Evolutionary conservation across 257 asterid species (phyloP), one percentile per base, ranked within the genome.

Genomic region (Voacanga thouarsii): DNA sequence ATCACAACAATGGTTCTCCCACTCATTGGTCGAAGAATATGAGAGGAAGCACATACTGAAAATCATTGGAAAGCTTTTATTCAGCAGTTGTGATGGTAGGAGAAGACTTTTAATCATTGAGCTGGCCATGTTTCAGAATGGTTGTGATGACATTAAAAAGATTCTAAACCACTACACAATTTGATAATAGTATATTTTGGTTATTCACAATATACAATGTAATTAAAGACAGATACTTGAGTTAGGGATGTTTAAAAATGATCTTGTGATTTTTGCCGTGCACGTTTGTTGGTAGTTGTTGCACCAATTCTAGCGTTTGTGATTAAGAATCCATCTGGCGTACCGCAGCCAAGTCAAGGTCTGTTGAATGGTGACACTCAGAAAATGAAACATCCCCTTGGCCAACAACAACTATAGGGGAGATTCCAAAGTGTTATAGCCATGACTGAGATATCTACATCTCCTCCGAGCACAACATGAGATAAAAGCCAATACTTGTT

Each of bases 251-350:
- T 64, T 71, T 66, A 76, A 84, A 49, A 68, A 82, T 68, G 73
- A 61, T 77, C 60, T 84, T 69, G 33, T 63, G 70, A 47, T 71
- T 70, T 75, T 81, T 79, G 80, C 16, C 72, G 60, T 72, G 21
- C 59, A 18, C 79, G 88, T 89, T 90, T 78, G 92, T 87, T 90
- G 83, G 80, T 89, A 80, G 96, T 87, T 76, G 96, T 89, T 89
- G 73, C 82, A 87, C 90, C 95, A 83, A 85, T 78, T 50, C 69
- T 53, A 77, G 45, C 72, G 73, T 30, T 70, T 67, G 43, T 85
- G 77, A 84, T 69, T 59, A 74, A 76, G 77, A 77, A 75, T 50
- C 79, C 71, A 70, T 75, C 76, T 85, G 91, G 83, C 88, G 75
- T 79, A 28, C 72, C 74, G 30, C 76, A 51, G 50, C 71, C 56